A percentile compares a stretch with the other conserved stretches of the same genome.
Evolutionary conservation across 352 stramenopile genomes (phyloP).

Genomic region (Globisporangium spiculum): DNA sequence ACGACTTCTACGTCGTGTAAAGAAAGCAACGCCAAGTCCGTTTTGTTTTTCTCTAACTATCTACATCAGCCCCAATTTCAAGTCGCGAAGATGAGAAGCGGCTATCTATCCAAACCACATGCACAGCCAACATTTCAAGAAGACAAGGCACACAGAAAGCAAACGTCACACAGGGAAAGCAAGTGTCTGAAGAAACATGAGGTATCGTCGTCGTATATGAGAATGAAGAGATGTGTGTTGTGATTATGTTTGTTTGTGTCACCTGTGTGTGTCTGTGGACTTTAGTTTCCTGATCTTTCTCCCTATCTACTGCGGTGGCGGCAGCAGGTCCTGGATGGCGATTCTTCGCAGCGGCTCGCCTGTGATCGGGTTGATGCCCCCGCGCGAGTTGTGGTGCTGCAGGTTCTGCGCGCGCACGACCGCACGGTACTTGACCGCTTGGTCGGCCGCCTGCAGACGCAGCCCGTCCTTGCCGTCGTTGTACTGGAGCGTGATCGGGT

Average conservation of each 20-base stretch:
- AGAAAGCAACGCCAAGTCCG: not conserved
- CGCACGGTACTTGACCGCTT: slow-evolving; percentile 70
- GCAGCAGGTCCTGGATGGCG: slow-evolving; percentile 49
- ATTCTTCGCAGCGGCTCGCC: slow-evolving; percentile 54
- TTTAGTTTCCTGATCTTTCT: not conserved
- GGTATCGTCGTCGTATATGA: not conserved
- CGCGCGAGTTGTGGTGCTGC: slow-evolving; percentile 77
- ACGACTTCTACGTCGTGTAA: slow-evolving; percentile 24
- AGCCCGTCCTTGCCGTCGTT: slow-evolving; percentile 82
- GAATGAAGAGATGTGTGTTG: not conserved
- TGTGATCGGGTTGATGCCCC: slow-evolving; percentile 86
- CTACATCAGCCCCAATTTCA: not conserved
- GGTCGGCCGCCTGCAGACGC: slow-evolving; percentile 61
- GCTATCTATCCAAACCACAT: not conserved
- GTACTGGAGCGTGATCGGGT: slow-evolving; percentile 87
- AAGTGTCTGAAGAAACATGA: not conserved
- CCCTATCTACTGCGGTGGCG: slow-evolving; percentile 19
- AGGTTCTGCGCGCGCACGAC: slow-evolving; percentile 77
- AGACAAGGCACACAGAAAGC: not conserved
- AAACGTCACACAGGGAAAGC: not conserved
- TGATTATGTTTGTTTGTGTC: not conserved
- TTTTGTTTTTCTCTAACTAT: not conserved
- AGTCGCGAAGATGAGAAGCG: not conserved
- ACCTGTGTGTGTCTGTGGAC: not conserved
- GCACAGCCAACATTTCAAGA: not conserved